Conservation (phyloP, 2,329 filamentous ascomycete genomes). For the Capronia coronata region DNA sequence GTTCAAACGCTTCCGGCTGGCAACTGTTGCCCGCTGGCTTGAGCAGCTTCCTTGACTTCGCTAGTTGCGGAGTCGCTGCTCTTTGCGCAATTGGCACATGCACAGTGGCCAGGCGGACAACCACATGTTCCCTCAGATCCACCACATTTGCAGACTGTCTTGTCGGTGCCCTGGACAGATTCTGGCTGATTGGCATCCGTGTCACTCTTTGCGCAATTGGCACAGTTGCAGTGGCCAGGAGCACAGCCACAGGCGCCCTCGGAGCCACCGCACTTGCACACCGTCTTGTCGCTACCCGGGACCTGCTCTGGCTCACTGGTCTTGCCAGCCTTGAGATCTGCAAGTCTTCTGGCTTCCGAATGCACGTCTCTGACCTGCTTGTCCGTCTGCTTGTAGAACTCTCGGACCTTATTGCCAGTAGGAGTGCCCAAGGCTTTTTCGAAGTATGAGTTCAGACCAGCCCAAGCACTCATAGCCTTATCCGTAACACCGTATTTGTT, state of each 20-base stretch:
- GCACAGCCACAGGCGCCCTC: constrained; percentile 35
- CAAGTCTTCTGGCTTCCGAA: constrained; percentile 77
- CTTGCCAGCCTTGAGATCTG: constrained; percentile 68
- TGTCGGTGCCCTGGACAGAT: constrained; percentile 34
- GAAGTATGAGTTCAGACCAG: constrained; percentile 78
- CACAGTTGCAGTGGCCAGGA: constrained; percentile 35
- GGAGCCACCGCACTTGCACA: constrained; percentile 38
- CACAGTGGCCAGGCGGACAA: constrained; percentile 36
- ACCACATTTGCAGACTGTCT: constrained; percentile 39
- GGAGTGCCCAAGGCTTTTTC: constrained; percentile 85
- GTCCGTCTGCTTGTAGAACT: constrained; percentile 78
- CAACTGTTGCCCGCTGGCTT: constrained; percentile 26
- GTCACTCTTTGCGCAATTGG: constrained; percentile 33
- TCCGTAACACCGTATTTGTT: constrained; percentile 73
- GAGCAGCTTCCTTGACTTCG: constrained; percentile 28
- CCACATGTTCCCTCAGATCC: constrained; percentile 35
- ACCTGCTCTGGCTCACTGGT: constrained; percentile 34
- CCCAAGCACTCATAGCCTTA: constrained; percentile 61
- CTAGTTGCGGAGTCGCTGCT: constrained; percentile 18
- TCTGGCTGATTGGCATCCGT: constrained; percentile 36
- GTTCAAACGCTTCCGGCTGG: constrained; percentile 20
- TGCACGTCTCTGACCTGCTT: constrained; percentile 94
- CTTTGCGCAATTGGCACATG: constrained; percentile 35
- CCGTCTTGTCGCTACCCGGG: constrained; percentile 37
- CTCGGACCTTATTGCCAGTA: constrained; percentile 77